Base-by-base conservation (phyloP, 2,329 filamentous ascomycete genomes). In the Fusarium burgessii region DNA sequence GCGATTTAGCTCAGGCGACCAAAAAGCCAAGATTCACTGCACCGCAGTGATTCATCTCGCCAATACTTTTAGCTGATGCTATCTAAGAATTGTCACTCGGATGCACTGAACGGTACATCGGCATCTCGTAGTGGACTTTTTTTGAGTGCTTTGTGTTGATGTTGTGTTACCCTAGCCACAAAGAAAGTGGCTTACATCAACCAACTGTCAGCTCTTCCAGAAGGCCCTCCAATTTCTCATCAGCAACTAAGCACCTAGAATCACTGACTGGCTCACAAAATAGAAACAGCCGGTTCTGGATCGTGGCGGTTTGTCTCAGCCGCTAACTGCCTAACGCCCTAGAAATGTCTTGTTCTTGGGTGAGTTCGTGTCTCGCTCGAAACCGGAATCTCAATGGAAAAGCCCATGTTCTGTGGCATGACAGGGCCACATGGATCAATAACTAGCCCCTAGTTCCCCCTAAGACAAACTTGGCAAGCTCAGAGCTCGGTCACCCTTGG, bases 241-340 rank as follows among this genome's bases (percentile, higher is more conserved):
- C 33, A 38, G 15, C 33, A 23, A 29, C 32, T 38, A 33, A 61
- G 18, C 35, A 58, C 35, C 32, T 40, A 27, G 27, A 52, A n/a
- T 35, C 42, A 38, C 33, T 40, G 33, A 18, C 10, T 52, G 13
- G 36, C 56, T 41, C 47, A 41, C n/a, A 42, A 40, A 45, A 36
- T 27, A 33, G 15, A 35, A 36, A 41, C 35, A 13, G 51, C 58
- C 59, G 68, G 65, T 67, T 70, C 59, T 67, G 70, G 65, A 66
- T 46, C 49, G 45, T 73, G 71, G 58, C 69, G 58, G 45, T 38
- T 49, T 58, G 56, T 74, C 71, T 74, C 67, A 69, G 58, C 65
- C 51, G 27, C 38, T 54, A 52, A 56, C 63, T 49, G 33, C 59
- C 51, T 47, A 47, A 46, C 51, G 51, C 38, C 38, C 27, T 13